Evolutionary conservation across 805 yeast genomes (phyloP).

Genomic region (Ogataea paraovalis): DNA sequence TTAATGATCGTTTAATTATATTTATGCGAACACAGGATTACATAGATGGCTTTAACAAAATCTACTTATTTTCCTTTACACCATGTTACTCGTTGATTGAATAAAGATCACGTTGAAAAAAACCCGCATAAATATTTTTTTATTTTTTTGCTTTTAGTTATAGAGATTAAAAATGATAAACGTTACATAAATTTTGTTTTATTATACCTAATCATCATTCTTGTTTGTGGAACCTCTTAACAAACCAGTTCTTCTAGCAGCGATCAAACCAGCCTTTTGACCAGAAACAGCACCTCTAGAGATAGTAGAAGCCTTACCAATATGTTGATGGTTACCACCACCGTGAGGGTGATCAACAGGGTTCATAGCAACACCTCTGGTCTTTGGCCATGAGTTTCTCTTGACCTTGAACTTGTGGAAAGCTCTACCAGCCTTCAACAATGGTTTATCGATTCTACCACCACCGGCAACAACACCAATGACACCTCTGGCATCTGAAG

Average conservation of each 20-base stretch:
- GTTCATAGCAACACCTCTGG: conserved; percentile 99
- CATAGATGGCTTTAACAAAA: no score
- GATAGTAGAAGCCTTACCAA: conserved; percentile 99
- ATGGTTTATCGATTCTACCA: conserved; percentile 99
- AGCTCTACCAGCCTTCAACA: conserved; percentile 99
- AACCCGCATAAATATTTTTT: conserved; percentile 4
- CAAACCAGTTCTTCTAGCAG: conserved; percentile 99
- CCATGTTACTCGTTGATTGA: no score
- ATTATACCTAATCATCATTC: conserved; percentile 29
- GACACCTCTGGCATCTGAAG: conserved; percentile 98
- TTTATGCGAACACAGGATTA: no score
- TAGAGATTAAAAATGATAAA: not conserved
- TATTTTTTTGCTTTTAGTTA: conserved; percentile 1
- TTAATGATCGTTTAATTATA: no score
- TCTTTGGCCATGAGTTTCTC: conserved; percentile 99
- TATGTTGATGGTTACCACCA: conserved; percentile 99
- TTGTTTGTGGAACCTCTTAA: conserved; percentile 95
- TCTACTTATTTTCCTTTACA: no score
- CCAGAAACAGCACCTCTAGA: conserved; percentile 99
- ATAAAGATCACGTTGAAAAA: not conserved
- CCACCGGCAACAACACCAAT: conserved; percentile 99
- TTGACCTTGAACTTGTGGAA: conserved; percentile 99
- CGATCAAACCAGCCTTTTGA: conserved; percentile 99
- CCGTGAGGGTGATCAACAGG: conserved; percentile 99
- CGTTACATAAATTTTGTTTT: not conserved